Base-by-base conservation (phyloP, 208 protist species). In the Wallacemonas sp. region DNA sequence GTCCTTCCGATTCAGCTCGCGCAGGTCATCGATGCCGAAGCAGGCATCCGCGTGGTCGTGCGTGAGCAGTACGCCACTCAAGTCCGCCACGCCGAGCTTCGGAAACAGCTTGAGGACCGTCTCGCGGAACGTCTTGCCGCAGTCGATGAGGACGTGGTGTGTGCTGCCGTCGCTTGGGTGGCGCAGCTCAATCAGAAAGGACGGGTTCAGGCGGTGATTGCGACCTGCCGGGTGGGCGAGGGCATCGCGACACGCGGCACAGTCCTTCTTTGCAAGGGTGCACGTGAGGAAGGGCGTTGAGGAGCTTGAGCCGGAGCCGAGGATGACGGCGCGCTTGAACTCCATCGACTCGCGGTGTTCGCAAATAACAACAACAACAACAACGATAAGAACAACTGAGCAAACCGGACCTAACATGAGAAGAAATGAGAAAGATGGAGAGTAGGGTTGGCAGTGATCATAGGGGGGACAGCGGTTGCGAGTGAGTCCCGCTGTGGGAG, bases 31-130 rank as follows among this genome's bases (percentile, higher is more conserved):
- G 27, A 94, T 43, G 34, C 88, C 88, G 26, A 88, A 72, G 12
- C 58, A 58, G 23, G 88, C 88, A 62, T 94, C 88, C 21, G 81
- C 81, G 72, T 94, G 88, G 17, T 82, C 77, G 70, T 94, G 88
- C 23, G 88, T 94, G 29, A 94, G 61, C 12, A 94, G 54, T 17
- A 94, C 69, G 17, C 70, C 81, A 60, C 83, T 86, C 29, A 94
- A 38, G 54, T 85, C 67, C 16, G 14, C 24, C 6, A 87, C 82
- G 33, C 60, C 65, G 52, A 64, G 43, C 2, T 39, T 21, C 2
- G 71, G 56, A 52, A 93, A 88, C 19, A 83, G 34, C 48, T 82
- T 83, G 26, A 93, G 41, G 6, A 77, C 76, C 2, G 80, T 65
- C 63, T 86, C 78, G 12, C 87, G 76, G 52, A 93, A 90, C 32